Evolutionary conservation across 2,329 filamentous ascomycete genomes (phyloP).

Genomic region (Aspergillus sp.): DNA sequence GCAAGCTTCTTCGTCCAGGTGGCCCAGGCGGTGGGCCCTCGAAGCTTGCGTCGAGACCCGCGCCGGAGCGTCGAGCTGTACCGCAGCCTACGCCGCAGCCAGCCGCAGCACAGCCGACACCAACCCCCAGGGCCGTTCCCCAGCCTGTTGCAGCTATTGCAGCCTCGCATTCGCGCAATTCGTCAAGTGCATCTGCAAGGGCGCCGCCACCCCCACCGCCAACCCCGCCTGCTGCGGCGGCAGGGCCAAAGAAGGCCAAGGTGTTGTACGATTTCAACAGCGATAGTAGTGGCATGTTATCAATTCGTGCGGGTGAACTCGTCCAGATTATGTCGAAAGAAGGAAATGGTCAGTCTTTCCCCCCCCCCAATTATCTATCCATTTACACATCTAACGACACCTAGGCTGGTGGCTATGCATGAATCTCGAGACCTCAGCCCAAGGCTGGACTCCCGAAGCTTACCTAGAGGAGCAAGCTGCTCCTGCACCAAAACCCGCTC

Average conservation of each 20-base stretch:
- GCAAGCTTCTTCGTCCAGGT: constrained; percentile 87
- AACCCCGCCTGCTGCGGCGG: constrained; percentile 54
- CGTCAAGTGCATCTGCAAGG: constrained; percentile 59
- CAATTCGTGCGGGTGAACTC: constrained; percentile 74
- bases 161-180: constrained; percentile 49
- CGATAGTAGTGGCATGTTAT: constrained; percentile 80
- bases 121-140: constrained; percentile 48
- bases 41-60: constrained; percentile 56
- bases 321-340: constrained; percentile 93
- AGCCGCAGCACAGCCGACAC: constrained; percentile 32
- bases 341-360: constrained; percentile 71
- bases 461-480: constrained; percentile 77
- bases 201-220: constrained; percentile 69
- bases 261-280: constrained; percentile 91
- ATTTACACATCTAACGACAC: not conserved
- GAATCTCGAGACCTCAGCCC: constrained; percentile 64
- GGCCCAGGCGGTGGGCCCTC: constrained; percentile 81
- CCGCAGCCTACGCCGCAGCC: constrained; percentile 33
- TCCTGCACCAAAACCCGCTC: constrained; percentile 60
- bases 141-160: constrained; percentile 38
- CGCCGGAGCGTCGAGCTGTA: constrained; percentile 38
- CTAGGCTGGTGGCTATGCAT: constrained; percentile 95
- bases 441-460: constrained; percentile 91
- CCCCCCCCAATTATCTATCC: too few species aligned
- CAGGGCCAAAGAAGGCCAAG: constrained; percentile 71